Conservation (phyloP, 768 basidiomycete genomes). For the Boletus patriciae region DNA sequence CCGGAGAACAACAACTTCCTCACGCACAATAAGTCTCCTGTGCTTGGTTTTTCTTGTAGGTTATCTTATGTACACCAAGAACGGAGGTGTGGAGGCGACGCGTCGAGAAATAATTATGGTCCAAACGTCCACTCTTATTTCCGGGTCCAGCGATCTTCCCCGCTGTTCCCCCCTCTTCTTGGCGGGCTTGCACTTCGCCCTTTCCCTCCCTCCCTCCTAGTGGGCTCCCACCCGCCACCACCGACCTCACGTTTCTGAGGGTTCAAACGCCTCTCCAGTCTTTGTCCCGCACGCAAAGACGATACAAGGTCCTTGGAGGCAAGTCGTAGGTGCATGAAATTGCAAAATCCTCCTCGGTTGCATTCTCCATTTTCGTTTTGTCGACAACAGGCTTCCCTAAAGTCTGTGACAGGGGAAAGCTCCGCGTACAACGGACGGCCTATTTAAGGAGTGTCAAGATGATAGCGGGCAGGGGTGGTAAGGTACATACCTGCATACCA, state of each 20-base stretch:
- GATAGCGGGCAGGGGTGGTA: background rate
- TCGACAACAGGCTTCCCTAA: conserved; percentile 96
- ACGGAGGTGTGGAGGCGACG: background rate
- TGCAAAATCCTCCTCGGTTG: conserved; percentile 97
- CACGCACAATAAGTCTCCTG: background rate
- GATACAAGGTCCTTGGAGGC: conserved; percentile 83
- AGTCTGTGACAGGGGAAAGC: conserved; percentile 96
- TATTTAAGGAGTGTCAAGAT: conserved; percentile 30
- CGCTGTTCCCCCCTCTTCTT: conserved; percentile 58
- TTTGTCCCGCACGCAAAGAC: conserved; percentile 77
- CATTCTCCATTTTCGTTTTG: conserved; percentile 99
- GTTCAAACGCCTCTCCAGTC: conserved; percentile 75
- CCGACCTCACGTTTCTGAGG: conserved; percentile 62
- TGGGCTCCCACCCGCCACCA: conserved; percentile 84
- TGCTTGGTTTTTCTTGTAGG: background rate
- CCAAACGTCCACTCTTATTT: conserved; percentile 36
- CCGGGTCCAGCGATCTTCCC: conserved; percentile 79
- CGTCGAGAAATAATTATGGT: background rate
- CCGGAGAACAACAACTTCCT: background rate
- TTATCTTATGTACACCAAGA: background rate
- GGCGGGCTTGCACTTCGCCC: conserved; percentile 75
- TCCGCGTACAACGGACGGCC: conserved; percentile 96
- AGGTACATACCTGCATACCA: conserved; percentile 88
- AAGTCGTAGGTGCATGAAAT: conserved; percentile 95
- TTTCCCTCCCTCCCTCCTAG: conserved; percentile 61